phyloP scores from a whole-genome alignment of 345 rosid genomes.

The Trapa incisa region DNA sequence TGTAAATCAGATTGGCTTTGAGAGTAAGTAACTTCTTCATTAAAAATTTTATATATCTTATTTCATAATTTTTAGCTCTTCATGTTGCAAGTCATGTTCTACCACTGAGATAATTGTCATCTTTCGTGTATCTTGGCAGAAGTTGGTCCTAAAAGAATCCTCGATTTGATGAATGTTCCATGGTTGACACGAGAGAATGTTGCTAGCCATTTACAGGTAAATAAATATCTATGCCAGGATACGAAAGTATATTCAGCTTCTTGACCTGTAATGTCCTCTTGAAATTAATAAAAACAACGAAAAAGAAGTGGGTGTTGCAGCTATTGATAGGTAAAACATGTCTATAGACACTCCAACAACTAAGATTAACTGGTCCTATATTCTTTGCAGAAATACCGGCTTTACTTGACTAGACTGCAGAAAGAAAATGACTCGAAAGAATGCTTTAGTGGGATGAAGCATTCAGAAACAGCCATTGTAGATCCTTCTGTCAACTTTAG shows the following conservation, averaged over 20 bases:
- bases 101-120: neutral
- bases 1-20: constrained; percentile 82
- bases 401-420: constrained; percentile 75
- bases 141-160: constrained; percentile 94
- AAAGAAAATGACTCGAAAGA: constrained; percentile 46
- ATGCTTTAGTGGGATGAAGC: constrained; percentile 37
- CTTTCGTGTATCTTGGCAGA: constrained; percentile 39
- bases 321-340: neutral
- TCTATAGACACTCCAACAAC: neutral
- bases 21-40: constrained; percentile 49
- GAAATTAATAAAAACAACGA: neutral
- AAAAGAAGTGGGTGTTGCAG: neutral
- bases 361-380: neutral
- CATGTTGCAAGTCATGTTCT: neutral
- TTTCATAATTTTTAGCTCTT: neutral
- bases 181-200: constrained; percentile 94
- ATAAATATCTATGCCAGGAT: constrained; percentile 14
- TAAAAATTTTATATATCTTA: neutral
- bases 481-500: constrained; percentile 28
- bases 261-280: neutral
- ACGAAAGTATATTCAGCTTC: neutral
- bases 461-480: constrained; percentile 38
- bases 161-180: constrained; percentile 90
- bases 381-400: constrained; percentile 77
- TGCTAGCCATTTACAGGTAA: constrained; percentile 94